Conservation (phyloP, 2,329 filamentous ascomycete species). For the Alternaria longipes region DNA sequence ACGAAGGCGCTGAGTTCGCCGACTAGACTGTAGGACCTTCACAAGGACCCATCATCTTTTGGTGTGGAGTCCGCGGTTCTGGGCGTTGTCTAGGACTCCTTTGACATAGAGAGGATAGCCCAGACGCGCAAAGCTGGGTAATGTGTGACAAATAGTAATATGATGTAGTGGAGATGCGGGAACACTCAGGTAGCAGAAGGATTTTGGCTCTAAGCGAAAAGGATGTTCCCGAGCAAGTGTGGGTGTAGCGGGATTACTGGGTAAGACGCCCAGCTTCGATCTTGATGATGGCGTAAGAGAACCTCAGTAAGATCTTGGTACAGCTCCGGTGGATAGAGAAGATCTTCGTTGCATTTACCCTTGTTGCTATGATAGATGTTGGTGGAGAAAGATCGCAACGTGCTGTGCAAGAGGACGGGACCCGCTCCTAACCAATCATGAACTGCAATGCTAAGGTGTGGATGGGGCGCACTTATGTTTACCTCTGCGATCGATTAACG, state of each 20-base stretch:
- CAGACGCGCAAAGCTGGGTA: neutral
- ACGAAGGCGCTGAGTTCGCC: neutral
- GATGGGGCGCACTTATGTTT: neutral
- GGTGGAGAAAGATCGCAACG: conserved; percentile 1
- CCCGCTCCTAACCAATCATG: neutral
- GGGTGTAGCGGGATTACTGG: neutral
- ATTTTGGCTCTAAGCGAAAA: neutral
- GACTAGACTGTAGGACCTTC: neutral
- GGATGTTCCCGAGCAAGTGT: neutral
- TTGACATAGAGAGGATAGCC: neutral
- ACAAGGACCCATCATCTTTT: neutral
- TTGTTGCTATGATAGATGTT: neutral
- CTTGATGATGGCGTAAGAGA: neutral
- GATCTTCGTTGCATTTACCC: neutral
- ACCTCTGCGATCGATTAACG: neutral
- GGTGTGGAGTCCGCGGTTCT: neutral
- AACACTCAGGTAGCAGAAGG: neutral
- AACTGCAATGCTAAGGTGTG: neutral
- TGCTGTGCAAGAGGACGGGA: neutral
- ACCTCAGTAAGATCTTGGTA: neutral
- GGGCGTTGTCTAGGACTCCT: neutral
- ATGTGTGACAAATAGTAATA: neutral
- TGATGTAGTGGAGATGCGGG: neutral
- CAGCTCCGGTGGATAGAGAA: neutral
- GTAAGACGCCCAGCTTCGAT: neutral